Evolutionary conservation across 2,329 filamentous ascomycete genomes (phyloP).

Genomic region (Capronia americana): DNA sequence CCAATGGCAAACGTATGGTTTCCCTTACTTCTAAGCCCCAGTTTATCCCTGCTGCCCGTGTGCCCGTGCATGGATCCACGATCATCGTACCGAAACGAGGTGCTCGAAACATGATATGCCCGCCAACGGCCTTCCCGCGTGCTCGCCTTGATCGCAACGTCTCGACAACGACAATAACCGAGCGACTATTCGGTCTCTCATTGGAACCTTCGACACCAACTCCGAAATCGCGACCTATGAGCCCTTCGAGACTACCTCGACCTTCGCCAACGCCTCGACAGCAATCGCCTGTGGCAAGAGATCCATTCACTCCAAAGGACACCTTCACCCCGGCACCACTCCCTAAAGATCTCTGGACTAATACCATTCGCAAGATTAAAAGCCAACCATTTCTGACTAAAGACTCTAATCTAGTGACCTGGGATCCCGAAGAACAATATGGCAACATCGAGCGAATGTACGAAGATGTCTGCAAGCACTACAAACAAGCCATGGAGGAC

Average conservation of each 20-base stretch:
- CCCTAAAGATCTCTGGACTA: conserved; percentile 40
- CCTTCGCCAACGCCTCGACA: conserved; percentile 30
- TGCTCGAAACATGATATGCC: conserved; percentile 23
- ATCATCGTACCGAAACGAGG: conserved; percentile 27
- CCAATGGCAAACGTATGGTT: conserved; percentile 61
- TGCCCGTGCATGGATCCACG: conserved; percentile 28
- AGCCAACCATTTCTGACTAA: conserved; percentile 68
- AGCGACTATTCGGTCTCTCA: conserved; percentile 42
- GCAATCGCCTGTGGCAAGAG: conserved; percentile 47
- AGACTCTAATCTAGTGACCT: conserved; percentile 77
- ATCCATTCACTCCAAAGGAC: conserved; percentile 39
- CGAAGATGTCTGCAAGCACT: conserved; percentile 71
- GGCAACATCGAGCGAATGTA: conserved; percentile 78
- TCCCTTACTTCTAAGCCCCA: conserved; percentile 45
- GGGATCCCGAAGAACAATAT: conserved; percentile 79
- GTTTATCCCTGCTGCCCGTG: conserved; percentile 32
- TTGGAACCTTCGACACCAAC: conserved; percentile 26
- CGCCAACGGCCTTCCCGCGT: neutral
- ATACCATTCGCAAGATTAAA: conserved; percentile 43
- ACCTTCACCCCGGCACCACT: conserved; percentile 46
- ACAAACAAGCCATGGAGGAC: conserved; percentile 72
- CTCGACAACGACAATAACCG: conserved; percentile 28
- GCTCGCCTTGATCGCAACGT: conserved; percentile 7
- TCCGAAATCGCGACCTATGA: conserved; percentile 26
- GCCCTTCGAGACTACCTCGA: conserved; percentile 36